Base-by-base conservation (phyloP, 169 alveolate species). In the Plasmodium gallinaceum region DNA sequence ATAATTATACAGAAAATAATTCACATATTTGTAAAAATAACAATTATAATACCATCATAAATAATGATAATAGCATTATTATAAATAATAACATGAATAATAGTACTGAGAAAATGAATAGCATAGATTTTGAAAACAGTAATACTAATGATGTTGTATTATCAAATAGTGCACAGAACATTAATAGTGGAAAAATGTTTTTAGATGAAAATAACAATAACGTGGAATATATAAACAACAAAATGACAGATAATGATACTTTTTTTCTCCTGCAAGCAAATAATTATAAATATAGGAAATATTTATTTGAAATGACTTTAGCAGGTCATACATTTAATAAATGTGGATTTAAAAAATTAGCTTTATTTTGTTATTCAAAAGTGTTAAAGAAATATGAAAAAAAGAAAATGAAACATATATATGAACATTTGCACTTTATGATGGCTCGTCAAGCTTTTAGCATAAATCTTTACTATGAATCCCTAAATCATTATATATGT, bases 261-360 rank as follows among this genome's bases (percentile, higher is more conserved):
- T 6, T 2, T 8, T 22, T 61, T 22, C 10, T 61, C 0, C 24
- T 42, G 20, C 22, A 74, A 43, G 58, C 57, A 18, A 74, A 74
- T 32, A 66, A 65, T 14, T 78, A 78, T 69, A 78, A 78, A 12
- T 51, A 57, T 12, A 39, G 94, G 42, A 92, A 76, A 48, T 54
- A 88, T 32, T 83, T 71, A 18, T 92, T 92, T 46, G 93, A 92
- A 64, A 80, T 92, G 62, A 88, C 92, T 52, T 66, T 92, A 68
- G 94, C 94, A 1, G 94, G 94, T 7, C 94, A 92, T 83, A 92
- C 94, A 14, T 92, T 88, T 69, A 80, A 92, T 52, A 92, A 86
- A 68, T 90, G 92, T 71, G 94, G 94, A 0, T 92, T 74, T 60
- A 92, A 92, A 72, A 88, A 74, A 62, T 70, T 92, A 45, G 94